Conservation (phyloP, 2,329 filamentous ascomycete species). For the Curvularia spicifera region DNA sequence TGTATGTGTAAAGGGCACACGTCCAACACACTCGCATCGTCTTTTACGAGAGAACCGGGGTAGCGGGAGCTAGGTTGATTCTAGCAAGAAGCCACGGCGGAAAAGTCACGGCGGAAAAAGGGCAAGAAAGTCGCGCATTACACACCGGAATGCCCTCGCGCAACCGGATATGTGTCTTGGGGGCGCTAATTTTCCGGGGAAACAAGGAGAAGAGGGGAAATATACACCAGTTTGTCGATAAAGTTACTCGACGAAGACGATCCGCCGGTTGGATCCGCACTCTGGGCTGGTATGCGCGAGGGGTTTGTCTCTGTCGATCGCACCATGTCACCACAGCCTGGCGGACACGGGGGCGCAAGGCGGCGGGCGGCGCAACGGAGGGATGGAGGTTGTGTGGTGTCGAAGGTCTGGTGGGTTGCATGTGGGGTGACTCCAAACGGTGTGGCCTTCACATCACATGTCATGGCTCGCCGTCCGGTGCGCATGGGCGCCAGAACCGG, state of each 20-base stretch:
- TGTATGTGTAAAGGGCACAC: background rate
- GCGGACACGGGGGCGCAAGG: no score
- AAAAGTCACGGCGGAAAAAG: background rate
- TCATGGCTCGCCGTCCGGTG: background rate
- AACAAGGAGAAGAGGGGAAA: background rate
- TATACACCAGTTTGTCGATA: background rate
- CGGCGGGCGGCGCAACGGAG: background rate
- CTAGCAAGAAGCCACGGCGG: background rate
- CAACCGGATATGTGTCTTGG: background rate
- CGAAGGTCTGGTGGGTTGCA: background rate
- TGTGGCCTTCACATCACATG: conserved; percentile 7
- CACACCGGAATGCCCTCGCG: background rate
- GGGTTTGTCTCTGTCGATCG: background rate
- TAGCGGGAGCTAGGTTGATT: background rate
- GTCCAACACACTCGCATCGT: background rate
- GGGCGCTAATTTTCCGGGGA: background rate
- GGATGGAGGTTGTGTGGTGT: background rate
- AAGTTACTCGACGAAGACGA: background rate
- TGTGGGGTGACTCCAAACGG: conserved; percentile 4
- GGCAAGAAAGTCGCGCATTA: background rate
- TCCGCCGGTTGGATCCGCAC: background rate
- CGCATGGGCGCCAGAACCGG: background rate
- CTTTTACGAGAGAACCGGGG: background rate
- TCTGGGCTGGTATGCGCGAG: background rate
- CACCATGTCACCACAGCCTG: background rate